Evolutionary conservation across 768 basidiomycete genomes (phyloP).

Genomic region (Xanthoconium stramineum): DNA sequence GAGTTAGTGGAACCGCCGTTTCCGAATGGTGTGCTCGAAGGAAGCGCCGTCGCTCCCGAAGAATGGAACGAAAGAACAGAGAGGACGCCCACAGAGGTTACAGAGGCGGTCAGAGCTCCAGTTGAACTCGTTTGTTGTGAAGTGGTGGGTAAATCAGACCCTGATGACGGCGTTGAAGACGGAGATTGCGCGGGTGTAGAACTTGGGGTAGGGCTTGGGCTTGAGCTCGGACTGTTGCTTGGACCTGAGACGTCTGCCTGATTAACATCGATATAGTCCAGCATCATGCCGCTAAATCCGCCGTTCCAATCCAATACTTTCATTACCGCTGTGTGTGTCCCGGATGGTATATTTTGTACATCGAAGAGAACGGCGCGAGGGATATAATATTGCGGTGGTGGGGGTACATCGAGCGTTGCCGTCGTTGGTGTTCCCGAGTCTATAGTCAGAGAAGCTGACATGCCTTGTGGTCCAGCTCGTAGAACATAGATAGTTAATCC

Average conservation of each 20-base stretch:
- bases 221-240: not conserved
- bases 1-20: not conserved
- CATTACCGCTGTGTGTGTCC: slow-evolving; percentile 23
- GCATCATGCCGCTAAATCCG: slow-evolving; percentile 27
- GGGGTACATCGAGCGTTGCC: slow-evolving; percentile 20
- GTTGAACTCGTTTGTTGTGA: not conserved
- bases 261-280: slow-evolving; percentile 27
- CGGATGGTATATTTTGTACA: slow-evolving; percentile 21
- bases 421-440: slow-evolving; percentile 23
- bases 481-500: slow-evolving; percentile 30
- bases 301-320: slow-evolving; percentile 26
- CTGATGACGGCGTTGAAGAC: not conserved
- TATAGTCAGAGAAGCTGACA: slow-evolving; percentile 26
- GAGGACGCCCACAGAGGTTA: not conserved
- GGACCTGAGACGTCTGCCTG: slow-evolving; percentile 16
- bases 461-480: slow-evolving; percentile 26
- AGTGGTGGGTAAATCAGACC: not conserved
- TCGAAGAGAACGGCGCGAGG: slow-evolving; percentile 19
- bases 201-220: not conserved
- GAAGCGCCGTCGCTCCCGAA: slow-evolving; percentile 6
- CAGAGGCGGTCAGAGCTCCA: not conserved
- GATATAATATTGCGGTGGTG: slow-evolving; percentile 24
- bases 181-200: slow-evolving; percentile 8
- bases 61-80: slow-evolving; percentile 6
- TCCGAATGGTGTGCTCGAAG: slow-evolving; percentile 14